Evolutionary conservation across 2,329 filamentous ascomycete genomes (phyloP).

Genomic region (Fusarium ramigenum): DNA sequence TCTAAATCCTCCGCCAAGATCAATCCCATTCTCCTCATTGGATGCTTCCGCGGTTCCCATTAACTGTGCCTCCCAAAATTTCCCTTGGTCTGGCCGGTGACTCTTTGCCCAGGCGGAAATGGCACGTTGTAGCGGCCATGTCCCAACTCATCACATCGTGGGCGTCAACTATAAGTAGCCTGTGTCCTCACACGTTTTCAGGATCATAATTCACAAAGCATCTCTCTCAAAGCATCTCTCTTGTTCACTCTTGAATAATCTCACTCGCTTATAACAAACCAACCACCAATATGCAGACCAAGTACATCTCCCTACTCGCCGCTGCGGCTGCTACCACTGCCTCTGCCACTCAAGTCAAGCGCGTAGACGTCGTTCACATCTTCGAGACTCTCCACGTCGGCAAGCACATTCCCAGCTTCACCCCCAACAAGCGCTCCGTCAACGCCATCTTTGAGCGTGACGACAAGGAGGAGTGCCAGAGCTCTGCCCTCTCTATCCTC

Average conservation of each 20-base stretch:
- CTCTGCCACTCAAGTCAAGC: slow-evolving; percentile 2
- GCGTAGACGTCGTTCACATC: slow-evolving; percentile 25
- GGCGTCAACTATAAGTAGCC: background rate
- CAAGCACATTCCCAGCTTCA: slow-evolving; percentile 10
- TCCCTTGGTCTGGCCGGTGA: background rate
- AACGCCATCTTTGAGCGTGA: slow-evolving; percentile 16
- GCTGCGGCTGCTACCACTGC: slow-evolving; percentile 11
- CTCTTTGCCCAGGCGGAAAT: background rate
- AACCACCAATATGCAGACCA: slow-evolving; percentile 12
- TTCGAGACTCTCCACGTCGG: slow-evolving; percentile 23
- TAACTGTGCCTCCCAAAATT: slow-evolving; percentile 9
- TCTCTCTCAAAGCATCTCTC: background rate
- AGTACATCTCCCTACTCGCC: slow-evolving; percentile 13
- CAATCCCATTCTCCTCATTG: background rate
- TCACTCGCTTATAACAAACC: background rate
- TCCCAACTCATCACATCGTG: background rate
- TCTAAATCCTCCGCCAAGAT: background rate
- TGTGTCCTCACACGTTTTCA: background rate
- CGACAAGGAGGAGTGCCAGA: slow-evolving; percentile 1
- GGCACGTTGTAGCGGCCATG: background rate
- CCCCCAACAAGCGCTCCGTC: slow-evolving; percentile 21
- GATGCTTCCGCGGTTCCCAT: background rate
- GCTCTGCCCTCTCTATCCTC: slow-evolving; percentile 11
- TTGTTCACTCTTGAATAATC: background rate
- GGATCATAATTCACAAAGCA: background rate